These are phyloP conservation scores for Bolboschoenus planiculmis DNA, from an alignment of 176 grass and related monocot genomes.

Conservation along the genomic window DNA sequence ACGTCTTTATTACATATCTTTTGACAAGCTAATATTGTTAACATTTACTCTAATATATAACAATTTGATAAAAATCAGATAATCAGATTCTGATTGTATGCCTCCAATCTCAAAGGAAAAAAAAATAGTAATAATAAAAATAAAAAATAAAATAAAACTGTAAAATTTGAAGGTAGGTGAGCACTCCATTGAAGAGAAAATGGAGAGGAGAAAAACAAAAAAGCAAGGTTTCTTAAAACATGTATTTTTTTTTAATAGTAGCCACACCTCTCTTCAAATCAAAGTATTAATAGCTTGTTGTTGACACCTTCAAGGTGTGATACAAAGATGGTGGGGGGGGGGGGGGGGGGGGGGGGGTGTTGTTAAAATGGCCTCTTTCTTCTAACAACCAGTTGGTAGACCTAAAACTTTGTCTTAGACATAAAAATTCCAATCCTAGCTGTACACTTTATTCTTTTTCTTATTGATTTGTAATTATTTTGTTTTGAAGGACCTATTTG, in stretches of 20 bases:
- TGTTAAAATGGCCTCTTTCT: slow-evolving; percentile 39
- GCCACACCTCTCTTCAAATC: slow-evolving; percentile 34
- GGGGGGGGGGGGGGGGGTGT: not conserved
- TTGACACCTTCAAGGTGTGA: slow-evolving; percentile 1
- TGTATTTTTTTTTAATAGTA: not conserved
- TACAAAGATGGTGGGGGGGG: not conserved
- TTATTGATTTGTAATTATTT: not conserved
- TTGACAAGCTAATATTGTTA: too few species aligned
- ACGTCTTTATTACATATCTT: too few species aligned
- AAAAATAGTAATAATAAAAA: not conserved
- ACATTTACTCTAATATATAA: too few species aligned
- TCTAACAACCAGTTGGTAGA: slow-evolving; percentile 54
- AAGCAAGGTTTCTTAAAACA: not conserved
- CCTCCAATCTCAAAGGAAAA: too few species aligned
- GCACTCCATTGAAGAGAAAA: not conserved
- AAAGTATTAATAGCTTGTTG: slow-evolving; percentile 15
- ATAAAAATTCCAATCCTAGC: slow-evolving; percentile 11
- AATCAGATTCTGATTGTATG: too few species aligned
- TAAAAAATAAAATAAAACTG: not conserved
- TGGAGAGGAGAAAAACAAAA: not conserved
- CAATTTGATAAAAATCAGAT: too few species aligned
- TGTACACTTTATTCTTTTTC: not conserved
- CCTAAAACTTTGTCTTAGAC: slow-evolving; percentile 44
- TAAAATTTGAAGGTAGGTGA: not conserved
- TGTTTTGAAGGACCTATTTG: not conserved